phyloP scores from a whole-genome alignment of 768 basidiomycete genomes.

The Auricularia sp. region DNA sequence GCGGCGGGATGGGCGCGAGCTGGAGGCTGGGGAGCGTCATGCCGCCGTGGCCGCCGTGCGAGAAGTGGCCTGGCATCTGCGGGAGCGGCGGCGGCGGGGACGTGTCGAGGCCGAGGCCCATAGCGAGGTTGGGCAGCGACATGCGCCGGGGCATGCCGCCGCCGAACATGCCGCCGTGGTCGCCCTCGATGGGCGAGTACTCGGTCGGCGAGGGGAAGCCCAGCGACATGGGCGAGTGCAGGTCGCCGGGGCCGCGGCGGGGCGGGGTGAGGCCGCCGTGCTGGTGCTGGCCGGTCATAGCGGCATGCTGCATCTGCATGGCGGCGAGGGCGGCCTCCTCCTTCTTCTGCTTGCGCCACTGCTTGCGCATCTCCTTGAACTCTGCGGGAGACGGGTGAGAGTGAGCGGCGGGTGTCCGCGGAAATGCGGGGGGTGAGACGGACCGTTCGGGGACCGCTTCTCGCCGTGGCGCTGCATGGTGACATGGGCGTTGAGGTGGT shows the following conservation, averaged over 20 bases:
- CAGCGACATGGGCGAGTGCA: not conserved
- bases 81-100: not conserved
- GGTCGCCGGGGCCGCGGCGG: not conserved
- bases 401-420: not conserved
- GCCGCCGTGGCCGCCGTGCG: not conserved
- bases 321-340: conserved; percentile 33
- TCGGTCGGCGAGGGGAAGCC: not conserved
- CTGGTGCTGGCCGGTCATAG: not conserved
- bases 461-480: conserved; percentile 95
- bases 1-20: not conserved
- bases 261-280: not conserved
- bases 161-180: not conserved
- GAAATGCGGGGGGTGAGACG: conserved; percentile 20
- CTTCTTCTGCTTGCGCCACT: conserved; percentile 92
- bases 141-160: not conserved
- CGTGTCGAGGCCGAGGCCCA: not conserved
- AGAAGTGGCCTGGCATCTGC: not conserved
- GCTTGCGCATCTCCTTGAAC: conserved; percentile 95
- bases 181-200: not conserved
- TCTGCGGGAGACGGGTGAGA: conserved; percentile 38
- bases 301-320: not conserved
- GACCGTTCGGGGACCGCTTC: conserved; percentile 85
- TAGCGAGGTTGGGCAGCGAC: not conserved
- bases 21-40: conserved; percentile 4
- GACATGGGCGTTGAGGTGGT: conserved; percentile 96